Conservation (phyloP, 2,329 filamentous ascomycete species). For the Torrubiellomyces zombiae region DNA sequence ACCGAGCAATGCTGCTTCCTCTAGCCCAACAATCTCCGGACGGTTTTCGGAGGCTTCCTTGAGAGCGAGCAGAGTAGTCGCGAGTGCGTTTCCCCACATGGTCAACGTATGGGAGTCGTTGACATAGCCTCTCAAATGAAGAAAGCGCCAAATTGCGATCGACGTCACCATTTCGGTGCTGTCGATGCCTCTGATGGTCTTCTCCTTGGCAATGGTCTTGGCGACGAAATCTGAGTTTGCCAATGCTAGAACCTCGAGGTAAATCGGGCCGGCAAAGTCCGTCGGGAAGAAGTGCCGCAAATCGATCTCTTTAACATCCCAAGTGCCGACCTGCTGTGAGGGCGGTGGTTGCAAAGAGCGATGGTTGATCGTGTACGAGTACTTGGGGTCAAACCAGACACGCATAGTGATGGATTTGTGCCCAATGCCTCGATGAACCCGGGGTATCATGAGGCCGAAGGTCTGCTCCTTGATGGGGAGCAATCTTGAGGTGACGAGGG, state of each 20-base stretch:
- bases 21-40: conserved; percentile 32
- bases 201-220: conserved; percentile 47
- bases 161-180: conserved; percentile 48
- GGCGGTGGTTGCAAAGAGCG: conserved; percentile 27
- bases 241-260: conserved; percentile 48
- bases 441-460: conserved; percentile 60
- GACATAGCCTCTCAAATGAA: conserved; percentile 77
- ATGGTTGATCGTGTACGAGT: conserved; percentile 52
- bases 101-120: conserved; percentile 66
- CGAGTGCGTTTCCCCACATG: conserved; percentile 66
- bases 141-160: conserved; percentile 73
- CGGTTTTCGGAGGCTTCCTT: conserved; percentile 32
- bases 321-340: conserved; percentile 35
- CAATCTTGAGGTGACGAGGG: conserved; percentile 59
- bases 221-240: conserved; percentile 52
- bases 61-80: conserved; percentile 48
- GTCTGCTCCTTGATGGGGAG: conserved; percentile 60
- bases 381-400: conserved; percentile 68
- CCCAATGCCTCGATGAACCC: conserved; percentile 68
- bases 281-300: conserved; percentile 31
- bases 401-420: conserved; percentile 62
- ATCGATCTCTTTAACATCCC: conserved; percentile 53
- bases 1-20: conserved; percentile 67
- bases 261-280: conserved; percentile 24
- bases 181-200: conserved; percentile 43